Percentiles rank a stretch among this genome's conserved stretches.
These are phyloP conservation scores for Alternaria arborescens DNA, from an alignment of 2,329 filamentous ascomycete genomes.

Conservation along the genomic window DNA sequence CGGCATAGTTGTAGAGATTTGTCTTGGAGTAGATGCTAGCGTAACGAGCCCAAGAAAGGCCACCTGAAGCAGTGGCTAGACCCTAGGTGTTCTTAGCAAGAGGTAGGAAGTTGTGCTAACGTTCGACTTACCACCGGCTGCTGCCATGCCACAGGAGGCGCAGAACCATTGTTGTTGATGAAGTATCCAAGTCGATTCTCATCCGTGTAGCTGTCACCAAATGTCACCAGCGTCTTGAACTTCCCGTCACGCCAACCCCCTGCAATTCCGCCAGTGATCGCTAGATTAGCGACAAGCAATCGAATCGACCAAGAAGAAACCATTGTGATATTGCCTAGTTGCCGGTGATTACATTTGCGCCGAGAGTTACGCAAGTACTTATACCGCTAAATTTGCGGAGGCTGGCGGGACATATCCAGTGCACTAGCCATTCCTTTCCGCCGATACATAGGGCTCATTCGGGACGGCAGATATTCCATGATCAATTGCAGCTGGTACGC, in stretches of 20 bases:
- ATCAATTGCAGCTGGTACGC: slow-evolving; percentile 24
- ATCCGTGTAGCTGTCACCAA: slow-evolving; percentile 81
- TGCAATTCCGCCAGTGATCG: slow-evolving; percentile 27
- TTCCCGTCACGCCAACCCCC: slow-evolving; percentile 53
- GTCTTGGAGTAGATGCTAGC: slow-evolving; percentile 67
- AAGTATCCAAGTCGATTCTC: slow-evolving; percentile 74
- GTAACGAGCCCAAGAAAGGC: slow-evolving; percentile 73
- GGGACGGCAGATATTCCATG: slow-evolving; percentile 10
- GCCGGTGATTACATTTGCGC: not conserved
- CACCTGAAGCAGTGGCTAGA: slow-evolving; percentile 68
- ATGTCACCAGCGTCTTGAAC: slow-evolving; percentile 72
- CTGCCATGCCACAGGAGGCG: slow-evolving; percentile 69
- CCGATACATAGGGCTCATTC: slow-evolving; percentile 16
- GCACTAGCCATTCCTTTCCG: slow-evolving; percentile 22
- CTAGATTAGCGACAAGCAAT: slow-evolving; percentile 32
- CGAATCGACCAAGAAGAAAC: slow-evolving; percentile 29
- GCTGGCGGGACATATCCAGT: slow-evolving; percentile 11
- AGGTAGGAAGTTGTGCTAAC: not conserved
- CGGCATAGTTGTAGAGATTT: slow-evolving; percentile 72
- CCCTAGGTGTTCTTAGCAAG: slow-evolving; percentile 36
- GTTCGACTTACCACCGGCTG: slow-evolving; percentile 54
- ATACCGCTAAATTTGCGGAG: slow-evolving; percentile 16
- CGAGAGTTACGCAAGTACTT: slow-evolving; percentile 21
- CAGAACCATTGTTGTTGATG: slow-evolving; percentile 60
- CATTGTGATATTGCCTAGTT: slow-evolving; percentile 26